These are phyloP conservation scores for Talaromyces pinophilus DNA, from an alignment of 2,329 filamentous ascomycete species.

Conservation along the genomic window DNA sequence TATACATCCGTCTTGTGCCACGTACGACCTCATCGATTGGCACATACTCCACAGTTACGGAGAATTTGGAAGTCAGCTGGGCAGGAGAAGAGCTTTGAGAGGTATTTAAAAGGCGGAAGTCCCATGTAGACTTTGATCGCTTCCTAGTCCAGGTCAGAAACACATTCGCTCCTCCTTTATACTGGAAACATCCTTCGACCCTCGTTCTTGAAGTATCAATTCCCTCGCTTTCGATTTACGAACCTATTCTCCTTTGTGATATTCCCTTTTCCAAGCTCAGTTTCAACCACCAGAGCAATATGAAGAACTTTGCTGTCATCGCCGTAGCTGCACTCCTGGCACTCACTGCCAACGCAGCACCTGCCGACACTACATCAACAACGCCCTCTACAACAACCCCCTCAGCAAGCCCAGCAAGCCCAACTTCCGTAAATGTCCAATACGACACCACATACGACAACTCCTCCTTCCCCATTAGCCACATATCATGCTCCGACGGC, in stretches of 20 bases:
- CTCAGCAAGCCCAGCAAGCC: background rate
- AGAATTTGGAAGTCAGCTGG: background rate
- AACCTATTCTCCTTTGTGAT: background rate
- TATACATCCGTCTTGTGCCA: background rate
- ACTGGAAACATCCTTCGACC: background rate
- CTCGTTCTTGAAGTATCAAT: background rate
- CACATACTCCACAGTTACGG: background rate
- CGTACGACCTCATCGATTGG: background rate
- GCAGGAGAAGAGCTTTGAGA: background rate
- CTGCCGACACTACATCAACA: background rate
- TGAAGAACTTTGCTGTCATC: background rate
- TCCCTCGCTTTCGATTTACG: background rate
- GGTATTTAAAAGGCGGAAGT: background rate
- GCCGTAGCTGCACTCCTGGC: background rate
- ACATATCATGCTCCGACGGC: conserved; percentile 50
- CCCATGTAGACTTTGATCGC: background rate
- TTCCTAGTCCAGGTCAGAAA: background rate
- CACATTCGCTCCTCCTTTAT: background rate
- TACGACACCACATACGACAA: conserved; percentile 74
- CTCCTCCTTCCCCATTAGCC: conserved; percentile 54
- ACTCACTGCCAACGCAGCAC: background rate
- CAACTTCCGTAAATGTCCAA: conserved; percentile 56
- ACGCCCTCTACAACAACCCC: background rate
- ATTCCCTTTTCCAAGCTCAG: background rate
- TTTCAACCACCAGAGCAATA: background rate